These are phyloP conservation scores for Solanum raphanifolium DNA, from an alignment of 257 asterid genomes.

Conservation along the genomic window DNA sequence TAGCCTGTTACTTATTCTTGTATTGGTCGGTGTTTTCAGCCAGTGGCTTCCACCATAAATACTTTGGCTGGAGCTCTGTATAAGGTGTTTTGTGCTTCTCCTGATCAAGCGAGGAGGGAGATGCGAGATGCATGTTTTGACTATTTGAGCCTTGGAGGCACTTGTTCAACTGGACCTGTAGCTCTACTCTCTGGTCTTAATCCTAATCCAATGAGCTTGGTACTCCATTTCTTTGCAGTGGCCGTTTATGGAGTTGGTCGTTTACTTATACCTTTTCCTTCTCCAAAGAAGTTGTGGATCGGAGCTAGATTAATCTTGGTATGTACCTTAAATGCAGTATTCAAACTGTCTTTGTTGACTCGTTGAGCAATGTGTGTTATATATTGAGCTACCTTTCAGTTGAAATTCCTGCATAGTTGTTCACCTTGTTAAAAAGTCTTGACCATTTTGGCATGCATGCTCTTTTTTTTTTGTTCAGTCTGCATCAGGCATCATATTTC, in stretches of 20 bases:
- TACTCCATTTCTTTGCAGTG: slow-evolving; percentile 38
- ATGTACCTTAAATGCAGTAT: background rate
- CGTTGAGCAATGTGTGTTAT: background rate
- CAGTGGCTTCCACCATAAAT: slow-evolving; percentile 46
- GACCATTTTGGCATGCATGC: background rate
- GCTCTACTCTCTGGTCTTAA: slow-evolving; percentile 41
- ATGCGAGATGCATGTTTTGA: slow-evolving; percentile 48
- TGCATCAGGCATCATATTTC: slow-evolving; percentile 32
- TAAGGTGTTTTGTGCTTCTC: slow-evolving; percentile 42
- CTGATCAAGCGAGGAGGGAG: slow-evolving; percentile 45
- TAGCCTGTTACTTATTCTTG: background rate
- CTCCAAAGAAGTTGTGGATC: slow-evolving; percentile 34
- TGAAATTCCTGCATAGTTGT: background rate
- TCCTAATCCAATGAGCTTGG: slow-evolving; percentile 35
- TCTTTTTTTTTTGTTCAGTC: slow-evolving; percentile 10
- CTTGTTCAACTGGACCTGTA: slow-evolving; percentile 38
- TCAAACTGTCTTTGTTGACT: background rate
- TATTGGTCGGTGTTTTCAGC: slow-evolving; percentile 17
- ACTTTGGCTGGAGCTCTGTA: slow-evolving; percentile 41
- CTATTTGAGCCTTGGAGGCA: slow-evolving; percentile 47
- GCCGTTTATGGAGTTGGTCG: slow-evolving; percentile 44
- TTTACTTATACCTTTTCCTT: slow-evolving; percentile 38
- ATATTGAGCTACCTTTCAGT: background rate
- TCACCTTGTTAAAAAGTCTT: background rate
- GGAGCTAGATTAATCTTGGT: slow-evolving; percentile 35